Evolutionary conservation across 1,139 yeast genomes (phyloP).

Genomic region (Geotrichum citri-aurantii): DNA sequence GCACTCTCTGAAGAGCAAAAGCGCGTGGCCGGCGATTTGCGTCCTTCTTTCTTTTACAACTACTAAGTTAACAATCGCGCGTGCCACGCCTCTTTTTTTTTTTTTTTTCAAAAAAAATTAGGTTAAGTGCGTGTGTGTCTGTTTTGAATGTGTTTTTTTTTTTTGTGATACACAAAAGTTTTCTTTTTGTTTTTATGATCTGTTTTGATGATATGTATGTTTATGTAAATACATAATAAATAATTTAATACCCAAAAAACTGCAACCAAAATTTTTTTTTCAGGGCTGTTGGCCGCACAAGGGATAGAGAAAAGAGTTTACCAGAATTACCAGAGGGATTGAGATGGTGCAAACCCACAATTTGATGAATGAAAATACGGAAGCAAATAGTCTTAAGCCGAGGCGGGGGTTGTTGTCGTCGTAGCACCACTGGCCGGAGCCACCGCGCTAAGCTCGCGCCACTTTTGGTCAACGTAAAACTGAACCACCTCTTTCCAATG

Average conservation of each 20-base stretch:
- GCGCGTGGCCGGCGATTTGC: slow-evolving; percentile 56
- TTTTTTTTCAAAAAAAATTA: too few relatives aligned
- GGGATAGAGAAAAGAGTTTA: too few relatives aligned
- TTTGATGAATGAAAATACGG: neutral
- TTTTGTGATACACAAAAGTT: neutral
- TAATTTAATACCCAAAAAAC: neutral
- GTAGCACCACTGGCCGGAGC: neutral
- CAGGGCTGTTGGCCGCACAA: too few relatives aligned
- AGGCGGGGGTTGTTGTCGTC: neutral
- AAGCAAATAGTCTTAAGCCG: neutral
- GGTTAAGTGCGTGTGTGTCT: too few relatives aligned
- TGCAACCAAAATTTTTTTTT: too few relatives aligned
- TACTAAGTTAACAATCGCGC: slow-evolving; percentile 33
- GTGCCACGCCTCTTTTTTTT: neutral
- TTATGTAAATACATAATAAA: too few relatives aligned
- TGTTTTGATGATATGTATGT: neutral
- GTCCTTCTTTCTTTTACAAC: slow-evolving; percentile 53
- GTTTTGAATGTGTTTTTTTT: neutral
- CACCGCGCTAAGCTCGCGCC: neutral
- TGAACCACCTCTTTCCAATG: neutral
- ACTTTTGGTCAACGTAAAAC: neutral
- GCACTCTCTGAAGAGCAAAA: slow-evolving; percentile 42
- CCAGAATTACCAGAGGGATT: too few relatives aligned
- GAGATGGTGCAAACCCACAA: too few relatives aligned
- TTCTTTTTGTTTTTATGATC: neutral